Percentiles rank a stretch among this genome's conserved stretches.
Conservation (phyloP, 1,284 basidiomycete species). For the Ceratobasidium sp. region DNA sequence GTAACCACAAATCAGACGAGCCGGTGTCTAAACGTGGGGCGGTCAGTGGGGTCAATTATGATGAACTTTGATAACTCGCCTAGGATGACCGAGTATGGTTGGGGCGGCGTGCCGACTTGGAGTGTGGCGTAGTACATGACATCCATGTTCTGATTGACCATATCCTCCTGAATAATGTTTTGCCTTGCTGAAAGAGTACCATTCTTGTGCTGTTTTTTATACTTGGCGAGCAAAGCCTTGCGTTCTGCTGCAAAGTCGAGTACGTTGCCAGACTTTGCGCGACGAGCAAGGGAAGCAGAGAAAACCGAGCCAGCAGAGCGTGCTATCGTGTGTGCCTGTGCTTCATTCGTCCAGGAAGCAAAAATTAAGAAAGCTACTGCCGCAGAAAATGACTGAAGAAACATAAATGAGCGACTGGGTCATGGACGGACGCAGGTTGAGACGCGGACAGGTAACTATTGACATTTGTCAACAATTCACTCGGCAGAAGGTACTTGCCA, state of each 20-base stretch:
- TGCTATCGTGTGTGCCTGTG: background rate
- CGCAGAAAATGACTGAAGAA: slow-evolving; percentile 24
- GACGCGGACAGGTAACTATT: background rate
- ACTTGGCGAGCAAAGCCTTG: slow-evolving; percentile 11
- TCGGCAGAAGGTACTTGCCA: background rate
- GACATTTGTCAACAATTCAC: background rate
- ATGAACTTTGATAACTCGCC: slow-evolving; percentile 7
- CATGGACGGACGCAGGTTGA: slow-evolving; percentile 21
- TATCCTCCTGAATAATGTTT: slow-evolving; percentile 20
- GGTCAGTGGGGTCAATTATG: background rate
- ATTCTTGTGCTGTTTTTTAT: background rate
- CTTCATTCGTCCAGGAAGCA: background rate
- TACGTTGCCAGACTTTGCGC: background rate
- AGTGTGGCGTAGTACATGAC: slow-evolving; percentile 34
- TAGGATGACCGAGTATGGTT: slow-evolving; percentile 27
- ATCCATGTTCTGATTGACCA: slow-evolving; percentile 33
- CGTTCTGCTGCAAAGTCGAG: slow-evolving; percentile 23
- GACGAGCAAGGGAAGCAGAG: slow-evolving; percentile 16
- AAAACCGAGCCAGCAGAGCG: slow-evolving; percentile 4
- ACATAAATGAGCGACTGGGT: slow-evolving; percentile 37
- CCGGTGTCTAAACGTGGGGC: slow-evolving; percentile 38
- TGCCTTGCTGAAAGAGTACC: background rate
- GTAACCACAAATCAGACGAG: slow-evolving; percentile 40
- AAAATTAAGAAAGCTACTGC: slow-evolving; percentile 5
- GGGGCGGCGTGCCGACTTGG: slow-evolving; percentile 31